Base-by-base conservation (phyloP, 2,329 filamentous ascomycete genomes). In the Pestalotiopsis sp. region DNA sequence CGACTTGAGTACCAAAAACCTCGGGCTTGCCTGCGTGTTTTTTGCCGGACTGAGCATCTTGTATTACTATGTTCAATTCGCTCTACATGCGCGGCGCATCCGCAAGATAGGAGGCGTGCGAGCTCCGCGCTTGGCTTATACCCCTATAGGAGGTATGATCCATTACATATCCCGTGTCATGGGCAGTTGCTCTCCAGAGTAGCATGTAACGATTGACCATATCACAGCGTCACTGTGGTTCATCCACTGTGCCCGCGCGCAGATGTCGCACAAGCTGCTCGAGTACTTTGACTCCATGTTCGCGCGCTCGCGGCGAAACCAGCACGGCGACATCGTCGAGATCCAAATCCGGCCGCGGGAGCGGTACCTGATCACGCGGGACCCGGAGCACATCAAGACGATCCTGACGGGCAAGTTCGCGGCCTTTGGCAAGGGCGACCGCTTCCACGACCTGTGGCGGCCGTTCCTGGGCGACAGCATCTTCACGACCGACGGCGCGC, bases 341-440 rank as follows among this genome's bases (percentile, higher is more conserved):
- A 70, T 83, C 23, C 74, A 79, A 20, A 71, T 82, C 58, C 71
- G 71, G 14, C 76, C 78, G 9, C 69, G 69, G 23, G 69, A 76
- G 49, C 76, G 81, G 61, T 80, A 84, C 68, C 75, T 88, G 67
- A 75, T 84, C 61, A 89, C 86, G 0, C 76, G 79, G 27, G 87
- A 90, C 45, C 85, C 86, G 1, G 84, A 86, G 68, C 89, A 90
- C 68, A 76, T 90, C 69, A 88, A 90, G 74, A 82, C 87, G 0
- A 75, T 89, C 4, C 79, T 91, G 13, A 85, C 88, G 0, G 84
- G 84, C 31, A 83, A 88, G 66, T 90, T 90, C 75, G 80, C 84
- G 68, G 84, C 89, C 69, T 90, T 85, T 68, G 82, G 81, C 25
- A 81, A 88, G 66, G 83, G 85, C 0, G 68, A 76, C 0, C 69